Evolutionary conservation across 345 rosid species (phyloP), one percentile per base, ranked within the genome.

Genomic region (Ricinus communis): DNA sequence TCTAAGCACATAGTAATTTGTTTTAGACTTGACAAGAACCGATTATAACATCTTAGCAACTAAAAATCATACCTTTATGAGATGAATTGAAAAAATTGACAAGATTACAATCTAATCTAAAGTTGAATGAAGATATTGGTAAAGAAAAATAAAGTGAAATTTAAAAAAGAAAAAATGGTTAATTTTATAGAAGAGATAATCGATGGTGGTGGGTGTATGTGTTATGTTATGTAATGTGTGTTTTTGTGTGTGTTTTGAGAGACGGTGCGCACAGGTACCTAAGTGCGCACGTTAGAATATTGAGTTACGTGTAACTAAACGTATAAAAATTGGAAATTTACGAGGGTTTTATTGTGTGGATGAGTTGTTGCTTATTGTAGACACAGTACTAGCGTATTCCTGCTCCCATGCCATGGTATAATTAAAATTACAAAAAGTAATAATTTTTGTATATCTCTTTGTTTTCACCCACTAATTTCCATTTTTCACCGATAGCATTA

Each of bases 171-270:
- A 36, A 67, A 21, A 38, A 24, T 22, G 33, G 55, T 9, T 27
- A 13, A 25, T 19, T 63, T 30, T 59, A 72, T 33, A 36, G 47
- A 49, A 66, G 33, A 52, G 66, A 63, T 69, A 58, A 71, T 71
- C 50, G 59, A 52, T 74, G 76, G 75, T 66, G 74, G 74, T 70
- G 71, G 78, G 74, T 74, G 79, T 62, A 68, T 58, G 52, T 52
- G 24, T 12, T 66, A 67, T 52, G 73, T 43, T 33, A 65, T 25
- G 60, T 18, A 50, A 3, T 21, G 41, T 58, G 54, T 53, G 22
- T 12, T n/a, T n/a, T n/a, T 67, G 72, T 61, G 77, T 33, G 70
- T n/a, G 60, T 11, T 46, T 6, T n/a, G 47, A 12, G 30, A 71
- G 28, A 60, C 30, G 58, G 75, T 19, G 45, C 43, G 45, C 43